Percentiles rank a stretch among this genome's conserved stretches.
phyloP scores from a whole-genome alignment of 495 filamentous ascomycete species.

The Sphaerosporella brunnea region DNA sequence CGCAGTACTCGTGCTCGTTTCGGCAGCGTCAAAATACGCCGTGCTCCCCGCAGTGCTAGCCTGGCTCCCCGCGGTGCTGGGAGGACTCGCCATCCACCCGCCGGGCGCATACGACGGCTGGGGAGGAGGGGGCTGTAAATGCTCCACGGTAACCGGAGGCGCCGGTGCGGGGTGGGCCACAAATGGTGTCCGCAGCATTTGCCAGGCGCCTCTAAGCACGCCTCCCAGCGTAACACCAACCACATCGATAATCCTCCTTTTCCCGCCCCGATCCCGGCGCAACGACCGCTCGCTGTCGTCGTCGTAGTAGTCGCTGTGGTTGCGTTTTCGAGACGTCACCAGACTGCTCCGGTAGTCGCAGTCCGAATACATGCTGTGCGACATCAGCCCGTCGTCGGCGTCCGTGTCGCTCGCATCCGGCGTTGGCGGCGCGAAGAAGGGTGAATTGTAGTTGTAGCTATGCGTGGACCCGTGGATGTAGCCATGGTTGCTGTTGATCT shows the following conservation, averaged over 20 bases:
- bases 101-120: constrained; percentile 10
- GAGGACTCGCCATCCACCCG: background rate
- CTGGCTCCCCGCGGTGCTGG: background rate
- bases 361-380: constrained; percentile 20
- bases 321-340: constrained; percentile 14
- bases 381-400: constrained; percentile 21
- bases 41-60: background rate
- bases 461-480: no score
- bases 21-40: constrained; percentile 4
- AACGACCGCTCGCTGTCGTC: constrained; percentile 8
- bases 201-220: constrained; percentile 23
- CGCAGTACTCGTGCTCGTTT: constrained; percentile 3
- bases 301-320: constrained; percentile 20
- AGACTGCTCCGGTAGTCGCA: constrained; percentile 19
- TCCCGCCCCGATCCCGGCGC: constrained; percentile 7
- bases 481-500: no score
- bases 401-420: constrained; percentile 11
- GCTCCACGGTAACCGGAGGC: background rate
- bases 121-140: constrained; percentile 6
- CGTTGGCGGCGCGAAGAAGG: constrained; percentile 6
- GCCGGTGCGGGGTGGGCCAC: background rate
- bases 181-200: constrained; percentile 24
- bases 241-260: constrained; percentile 24
- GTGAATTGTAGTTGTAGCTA: no score
- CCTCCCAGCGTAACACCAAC: constrained; percentile 16